These are phyloP conservation scores for Pholiota molesta DNA, from an alignment of 768 basidiomycete genomes.

Conservation along the genomic window DNA sequence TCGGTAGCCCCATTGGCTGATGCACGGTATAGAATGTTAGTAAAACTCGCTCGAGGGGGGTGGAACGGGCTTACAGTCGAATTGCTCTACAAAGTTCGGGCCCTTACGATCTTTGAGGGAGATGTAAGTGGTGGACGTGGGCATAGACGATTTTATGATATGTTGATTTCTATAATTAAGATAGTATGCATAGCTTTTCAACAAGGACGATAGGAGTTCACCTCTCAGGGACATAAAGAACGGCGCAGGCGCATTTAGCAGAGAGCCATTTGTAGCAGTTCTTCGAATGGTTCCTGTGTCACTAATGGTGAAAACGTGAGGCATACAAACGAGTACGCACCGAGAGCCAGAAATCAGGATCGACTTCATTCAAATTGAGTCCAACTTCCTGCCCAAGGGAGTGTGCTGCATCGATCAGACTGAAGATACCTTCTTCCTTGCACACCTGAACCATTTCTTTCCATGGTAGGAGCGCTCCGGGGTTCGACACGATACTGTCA, in stretches of 20 bases:
- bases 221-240: slow-evolving; percentile 74
- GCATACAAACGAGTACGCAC: slow-evolving; percentile 36
- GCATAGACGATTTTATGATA: slow-evolving; percentile 59
- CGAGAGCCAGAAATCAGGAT: slow-evolving; percentile 81
- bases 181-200: slow-evolving; percentile 8
- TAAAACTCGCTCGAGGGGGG: neutral
- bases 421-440: slow-evolving; percentile 62
- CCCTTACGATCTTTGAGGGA: slow-evolving; percentile 43
- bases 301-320: neutral
- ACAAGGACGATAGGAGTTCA: slow-evolving; percentile 16
- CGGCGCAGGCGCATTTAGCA: slow-evolving; percentile 65
- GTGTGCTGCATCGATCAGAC: slow-evolving; percentile 82
- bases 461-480: slow-evolving; percentile 78
- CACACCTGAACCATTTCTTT: slow-evolving; percentile 69
- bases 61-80: slow-evolving; percentile 41
- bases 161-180: slow-evolving; percentile 58
- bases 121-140: slow-evolving; percentile 55
- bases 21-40: neutral
- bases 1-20: slow-evolving; percentile 72
- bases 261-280: slow-evolving; percentile 90
- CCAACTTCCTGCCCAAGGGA: slow-evolving; percentile 76
- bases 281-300: slow-evolving; percentile 30
- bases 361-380: slow-evolving; percentile 55
- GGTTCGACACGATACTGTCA: slow-evolving; percentile 66
- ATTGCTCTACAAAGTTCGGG: slow-evolving; percentile 52